Percentiles rank a stretch among this genome's conserved stretches.
Evolutionary conservation across 129 eudicot species (phyloP).

Genomic region (Pseudognaphalium luteoalbum): DNA sequence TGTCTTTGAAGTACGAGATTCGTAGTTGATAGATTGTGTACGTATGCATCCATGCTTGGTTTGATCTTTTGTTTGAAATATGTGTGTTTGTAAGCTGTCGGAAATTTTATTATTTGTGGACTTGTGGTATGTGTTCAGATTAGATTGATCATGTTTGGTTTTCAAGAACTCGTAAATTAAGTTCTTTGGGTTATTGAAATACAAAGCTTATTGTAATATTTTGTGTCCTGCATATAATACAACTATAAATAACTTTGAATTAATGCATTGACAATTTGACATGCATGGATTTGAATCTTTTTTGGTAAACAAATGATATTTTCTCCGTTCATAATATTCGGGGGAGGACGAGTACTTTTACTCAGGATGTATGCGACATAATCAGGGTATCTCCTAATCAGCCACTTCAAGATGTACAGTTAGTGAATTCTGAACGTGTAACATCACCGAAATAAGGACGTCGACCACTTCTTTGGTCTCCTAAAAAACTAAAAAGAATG

Average conservation of each 20-base stretch:
- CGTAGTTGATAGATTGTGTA: conserved; percentile 7
- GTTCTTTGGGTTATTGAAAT: conserved; percentile 19
- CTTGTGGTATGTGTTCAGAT: conserved; percentile 15
- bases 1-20: conserved; percentile 75
- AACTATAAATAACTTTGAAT: too few species aligned
- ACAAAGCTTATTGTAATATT: background rate
- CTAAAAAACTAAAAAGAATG: background rate
- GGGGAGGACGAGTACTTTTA: too few species aligned
- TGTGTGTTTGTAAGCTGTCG: conserved; percentile 11
- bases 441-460: too few species aligned
- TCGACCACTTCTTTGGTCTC: background rate
- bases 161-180: conserved; percentile 7
- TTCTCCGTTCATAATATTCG: too few species aligned
- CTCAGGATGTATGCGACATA: too few species aligned
- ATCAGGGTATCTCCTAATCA: too few species aligned
- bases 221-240: too few species aligned
- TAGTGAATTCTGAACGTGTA: too few species aligned
- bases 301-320: too few species aligned
- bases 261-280: too few species aligned
- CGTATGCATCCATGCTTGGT: conserved; percentile 4
- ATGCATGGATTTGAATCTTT: background rate
- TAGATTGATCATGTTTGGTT: background rate
- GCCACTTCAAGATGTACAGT: too few species aligned
- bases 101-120: conserved; percentile 21
- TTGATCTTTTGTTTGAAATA: conserved; percentile 7